Evolutionary conservation across 176 grass and related monocot genomes (phyloP).

Genomic region (Ensete ventricosum): DNA sequence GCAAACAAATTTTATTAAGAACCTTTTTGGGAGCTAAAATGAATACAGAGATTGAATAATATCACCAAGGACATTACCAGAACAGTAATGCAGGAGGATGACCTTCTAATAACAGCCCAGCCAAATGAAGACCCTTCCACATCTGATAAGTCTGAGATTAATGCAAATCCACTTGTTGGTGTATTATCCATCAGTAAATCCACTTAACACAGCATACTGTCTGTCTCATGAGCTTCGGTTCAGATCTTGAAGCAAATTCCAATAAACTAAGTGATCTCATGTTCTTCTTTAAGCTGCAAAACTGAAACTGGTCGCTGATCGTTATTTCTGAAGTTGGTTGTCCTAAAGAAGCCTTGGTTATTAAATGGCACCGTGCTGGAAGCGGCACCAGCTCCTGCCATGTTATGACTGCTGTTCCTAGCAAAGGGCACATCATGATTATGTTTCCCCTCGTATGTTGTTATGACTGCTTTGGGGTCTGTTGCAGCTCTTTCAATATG

Average conservation of each 20-base stretch:
- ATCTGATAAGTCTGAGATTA: no score
- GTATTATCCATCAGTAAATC: no score
- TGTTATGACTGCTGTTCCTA: conserved; percentile 43
- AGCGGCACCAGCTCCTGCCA: conserved; percentile 23
- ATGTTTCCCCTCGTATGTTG: conserved; percentile 90
- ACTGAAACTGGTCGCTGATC: conserved; percentile 26
- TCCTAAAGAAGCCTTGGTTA: conserved; percentile 5
- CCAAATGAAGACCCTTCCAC: no score
- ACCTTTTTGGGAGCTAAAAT: no score
- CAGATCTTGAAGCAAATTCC: neutral
- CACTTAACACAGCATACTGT: no score
- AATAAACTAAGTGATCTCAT: conserved; percentile 30
- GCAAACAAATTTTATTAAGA: no score
- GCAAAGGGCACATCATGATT: conserved; percentile 64
- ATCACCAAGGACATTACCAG: no score
- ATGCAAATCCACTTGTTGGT: no score
- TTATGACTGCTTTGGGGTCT: conserved; percentile 70
- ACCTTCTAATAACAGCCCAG: no score
- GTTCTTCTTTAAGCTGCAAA: conserved; percentile 65
- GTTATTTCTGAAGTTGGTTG: conserved; percentile 19
- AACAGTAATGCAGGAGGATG: no score
- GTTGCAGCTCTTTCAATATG: conserved; percentile 69
- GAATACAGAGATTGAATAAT: no score
- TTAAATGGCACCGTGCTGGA: conserved; percentile 22
- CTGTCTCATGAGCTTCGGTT: no score